Evolutionary conservation across 2,329 filamentous ascomycete species (phyloP).

Genomic region (Colletotrichum sp.): DNA sequence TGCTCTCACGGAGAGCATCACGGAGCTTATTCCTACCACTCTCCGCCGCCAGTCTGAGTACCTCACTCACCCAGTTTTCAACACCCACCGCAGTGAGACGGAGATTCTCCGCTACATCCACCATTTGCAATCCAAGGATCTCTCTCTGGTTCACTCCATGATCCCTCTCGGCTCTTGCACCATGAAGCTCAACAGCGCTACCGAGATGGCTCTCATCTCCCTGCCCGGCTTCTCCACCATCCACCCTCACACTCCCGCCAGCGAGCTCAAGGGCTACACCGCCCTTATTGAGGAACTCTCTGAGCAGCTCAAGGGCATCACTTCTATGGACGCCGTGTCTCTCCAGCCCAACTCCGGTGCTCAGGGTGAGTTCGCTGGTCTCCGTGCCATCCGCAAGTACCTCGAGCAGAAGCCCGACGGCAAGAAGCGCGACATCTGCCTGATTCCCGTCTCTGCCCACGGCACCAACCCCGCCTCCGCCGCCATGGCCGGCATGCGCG

Average conservation of each 20-base stretch:
- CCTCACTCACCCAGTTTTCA: conserved; percentile 92
- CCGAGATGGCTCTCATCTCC: conserved; percentile 89
- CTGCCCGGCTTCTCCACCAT: conserved; percentile 77
- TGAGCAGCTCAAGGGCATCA: conserved; percentile 78
- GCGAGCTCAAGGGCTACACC: conserved; percentile 71
- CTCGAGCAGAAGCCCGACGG: conserved; percentile 67
- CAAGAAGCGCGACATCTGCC: conserved; percentile 84
- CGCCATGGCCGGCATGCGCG: conserved; percentile 94
- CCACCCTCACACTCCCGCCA: conserved; percentile 77
- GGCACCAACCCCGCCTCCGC: conserved; percentile 96
- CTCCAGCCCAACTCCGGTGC: conserved; percentile 96
- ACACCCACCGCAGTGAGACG: conserved; percentile 92
- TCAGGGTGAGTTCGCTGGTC: conserved; percentile 91
- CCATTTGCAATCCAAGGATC: conserved; percentile 90
- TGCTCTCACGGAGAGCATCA: conserved; percentile 38
- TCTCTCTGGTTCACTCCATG: conserved; percentile 96
- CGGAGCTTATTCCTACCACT: conserved; percentile 52
- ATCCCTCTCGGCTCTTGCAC: conserved; percentile 96
- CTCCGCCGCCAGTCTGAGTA: conserved; percentile 77
- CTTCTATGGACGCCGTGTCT: conserved; percentile 87
- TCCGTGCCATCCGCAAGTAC: conserved; percentile 87
- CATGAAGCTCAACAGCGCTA: conserved; percentile 96
- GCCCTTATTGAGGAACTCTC: conserved; percentile 76
- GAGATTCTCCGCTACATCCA: conserved; percentile 93
- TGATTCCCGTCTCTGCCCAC: conserved; percentile 94